Evolutionary conservation across 345 rosid species (phyloP), one percentile per base, ranked within the genome.

Genomic region (Corymbia maculata): DNA sequence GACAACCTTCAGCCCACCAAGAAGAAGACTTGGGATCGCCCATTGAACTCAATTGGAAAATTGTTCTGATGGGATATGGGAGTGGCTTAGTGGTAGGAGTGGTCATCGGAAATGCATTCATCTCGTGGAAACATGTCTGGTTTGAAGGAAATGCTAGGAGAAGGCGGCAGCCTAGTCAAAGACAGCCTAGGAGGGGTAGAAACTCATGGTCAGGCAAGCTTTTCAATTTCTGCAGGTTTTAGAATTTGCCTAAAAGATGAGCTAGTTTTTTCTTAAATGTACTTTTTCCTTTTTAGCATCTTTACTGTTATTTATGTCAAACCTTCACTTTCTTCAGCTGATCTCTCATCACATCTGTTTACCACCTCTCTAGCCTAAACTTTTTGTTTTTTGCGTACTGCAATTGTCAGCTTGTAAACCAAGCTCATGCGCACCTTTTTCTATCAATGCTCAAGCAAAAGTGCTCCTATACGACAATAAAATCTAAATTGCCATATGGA

Each of bases 21-120:
- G 28, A 22, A 3, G 85, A 26, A 14, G n/a, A 8, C 5, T 55
- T n/a, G 16, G 26, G 82, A 32, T 53, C 16, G 6, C 24, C n/a
- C 24, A 51, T 82, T 61, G 86, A 88, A 12, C 47, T 90, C 11
- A 87, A 42, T 19, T 91, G 91, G 92, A 88, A 26, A 36, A 51
- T 70, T 7, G 52, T 91, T 47, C 2, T 89, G 84, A 42, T 87
- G 9, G 92, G 92, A 6, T 92, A 52, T 17, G 91, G 87, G 87
- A 32, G 90, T 2, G 88, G 94, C 9, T 24, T 90, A 14, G 50
- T 88, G 2, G 12, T 86, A 30, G 92, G 92, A 28, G 32, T 79
- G 22, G 79, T 51, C n/a, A 24, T 87, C 26, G 91, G 89, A 57
- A 13, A 68, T 80, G 51, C 32, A 4, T 70, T 86, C 52, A 59